Conservation (phyloP, 768 basidiomycete genomes). For the Leccinum arenicola region DNA sequence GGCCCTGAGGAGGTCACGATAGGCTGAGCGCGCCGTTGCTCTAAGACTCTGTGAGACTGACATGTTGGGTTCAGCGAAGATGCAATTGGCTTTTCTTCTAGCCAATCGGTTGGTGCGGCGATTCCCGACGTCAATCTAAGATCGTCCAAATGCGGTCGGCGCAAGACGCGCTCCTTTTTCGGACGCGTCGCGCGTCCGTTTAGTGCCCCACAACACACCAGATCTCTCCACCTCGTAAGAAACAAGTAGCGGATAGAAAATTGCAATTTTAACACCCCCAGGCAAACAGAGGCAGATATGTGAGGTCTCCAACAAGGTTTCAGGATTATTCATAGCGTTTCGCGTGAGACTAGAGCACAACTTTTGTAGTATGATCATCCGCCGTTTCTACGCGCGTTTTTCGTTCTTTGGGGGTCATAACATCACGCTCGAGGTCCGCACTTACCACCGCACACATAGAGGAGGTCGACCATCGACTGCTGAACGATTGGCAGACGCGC, state of each 20-base stretch:
- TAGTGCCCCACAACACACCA: slow-evolving; percentile 26
- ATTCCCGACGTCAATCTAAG: slow-evolving; percentile 30
- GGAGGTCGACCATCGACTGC: not conserved
- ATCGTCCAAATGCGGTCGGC: slow-evolving; percentile 34
- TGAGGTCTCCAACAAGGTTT: slow-evolving; percentile 14
- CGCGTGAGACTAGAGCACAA: slow-evolving; percentile 9
- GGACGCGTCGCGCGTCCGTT: slow-evolving; percentile 33
- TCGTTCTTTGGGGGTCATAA: slow-evolving; percentile 11
- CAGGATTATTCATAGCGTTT: slow-evolving; percentile 19
- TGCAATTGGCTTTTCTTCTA: slow-evolving; percentile 1
- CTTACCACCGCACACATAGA: slow-evolving; percentile 1
- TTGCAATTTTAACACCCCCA: slow-evolving; percentile 17
- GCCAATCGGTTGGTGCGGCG: slow-evolving; percentile 16
- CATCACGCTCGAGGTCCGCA: slow-evolving; percentile 7
- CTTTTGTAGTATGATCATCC: slow-evolving; percentile 14
- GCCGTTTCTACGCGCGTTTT: slow-evolving; percentile 14
- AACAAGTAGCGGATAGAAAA: slow-evolving; percentile 30
- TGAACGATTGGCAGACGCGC: slow-evolving; percentile 12
- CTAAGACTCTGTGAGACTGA: slow-evolving; percentile 53
- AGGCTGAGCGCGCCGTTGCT: slow-evolving; percentile 70
- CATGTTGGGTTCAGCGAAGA: slow-evolving; percentile 34
- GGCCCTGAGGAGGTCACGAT: slow-evolving; percentile 68
- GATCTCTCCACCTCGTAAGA: slow-evolving; percentile 28
- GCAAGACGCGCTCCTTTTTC: slow-evolving; percentile 39
- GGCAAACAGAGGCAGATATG: slow-evolving; percentile 16